Evolutionary conservation across 768 basidiomycete species (phyloP).

Genomic region (Mycena chlorophos): DNA sequence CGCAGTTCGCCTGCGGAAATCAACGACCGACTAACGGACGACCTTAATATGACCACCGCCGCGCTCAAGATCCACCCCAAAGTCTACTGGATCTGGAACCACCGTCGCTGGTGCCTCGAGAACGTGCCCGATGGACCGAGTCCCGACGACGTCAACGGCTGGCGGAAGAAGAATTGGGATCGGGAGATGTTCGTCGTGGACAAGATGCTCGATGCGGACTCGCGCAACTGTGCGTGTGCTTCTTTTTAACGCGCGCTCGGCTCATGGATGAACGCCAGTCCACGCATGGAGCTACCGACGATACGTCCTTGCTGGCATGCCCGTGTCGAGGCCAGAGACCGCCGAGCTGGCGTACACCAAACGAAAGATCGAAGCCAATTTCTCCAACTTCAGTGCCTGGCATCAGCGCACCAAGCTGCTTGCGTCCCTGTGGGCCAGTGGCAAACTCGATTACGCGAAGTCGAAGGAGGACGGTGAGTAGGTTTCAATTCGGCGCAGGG

Average conservation of each 20-base stretch:
- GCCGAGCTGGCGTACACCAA: conserved; percentile 86
- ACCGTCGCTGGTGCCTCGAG: conserved; percentile 92
- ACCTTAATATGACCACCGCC: conserved; percentile 77
- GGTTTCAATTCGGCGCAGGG: neutral
- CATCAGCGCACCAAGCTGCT: conserved; percentile 91
- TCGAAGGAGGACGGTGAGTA: conserved; percentile 64
- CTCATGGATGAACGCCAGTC: conserved; percentile 49
- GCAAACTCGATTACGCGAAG: conserved; percentile 49
- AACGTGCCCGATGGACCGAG: conserved; percentile 76
- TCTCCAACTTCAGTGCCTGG: conserved; percentile 99
- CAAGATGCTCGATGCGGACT: conserved; percentile 87
- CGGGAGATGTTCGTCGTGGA: conserved; percentile 86
- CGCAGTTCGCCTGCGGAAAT: conserved; percentile 60
- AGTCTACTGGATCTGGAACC: conserved; percentile 99
- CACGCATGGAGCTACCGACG: conserved; percentile 94
- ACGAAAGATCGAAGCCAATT: conserved; percentile 88
- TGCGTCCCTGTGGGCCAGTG: conserved; percentile 60
- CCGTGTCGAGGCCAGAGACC: conserved; percentile 50
- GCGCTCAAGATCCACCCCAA: conserved; percentile 88
- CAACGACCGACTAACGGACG: conserved; percentile 65
- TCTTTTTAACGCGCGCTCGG: neutral
- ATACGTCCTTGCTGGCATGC: conserved; percentile 76
- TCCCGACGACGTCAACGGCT: conserved; percentile 50
- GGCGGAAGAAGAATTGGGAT: conserved; percentile 82
- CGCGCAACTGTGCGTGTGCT: conserved; percentile 79